Percentiles rank a stretch among this genome's conserved stretches.
These are phyloP conservation scores for Penicillium aurantiogriseum DNA, from an alignment of 2,329 filamentous ascomycete species.

Conservation along the genomic window DNA sequence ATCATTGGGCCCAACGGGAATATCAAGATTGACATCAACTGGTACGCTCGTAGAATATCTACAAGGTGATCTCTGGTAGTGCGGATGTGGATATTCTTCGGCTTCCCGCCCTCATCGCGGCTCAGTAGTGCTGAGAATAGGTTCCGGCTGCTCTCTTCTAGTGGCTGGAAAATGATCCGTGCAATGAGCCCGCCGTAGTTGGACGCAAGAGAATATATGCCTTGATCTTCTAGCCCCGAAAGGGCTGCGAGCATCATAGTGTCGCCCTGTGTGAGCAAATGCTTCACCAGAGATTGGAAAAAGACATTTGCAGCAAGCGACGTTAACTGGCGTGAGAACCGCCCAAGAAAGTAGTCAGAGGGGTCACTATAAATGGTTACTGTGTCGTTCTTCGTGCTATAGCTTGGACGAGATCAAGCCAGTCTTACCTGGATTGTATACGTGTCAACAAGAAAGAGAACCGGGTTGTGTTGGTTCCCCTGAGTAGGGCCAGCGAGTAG, in stretches of 20 bases:
- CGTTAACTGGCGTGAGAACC: conserved; percentile 69
- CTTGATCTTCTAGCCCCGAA: conserved; percentile 76
- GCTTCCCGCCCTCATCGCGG: conserved; percentile 29
- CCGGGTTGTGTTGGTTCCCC: conserved; percentile 54
- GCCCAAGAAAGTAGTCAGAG: conserved; percentile 53
- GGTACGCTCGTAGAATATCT: conserved; percentile 67
- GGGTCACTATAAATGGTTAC: conserved; percentile 26
- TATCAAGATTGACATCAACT: conserved; percentile 68
- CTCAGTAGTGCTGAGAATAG: conserved; percentile 80
- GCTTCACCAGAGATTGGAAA: conserved; percentile 85
- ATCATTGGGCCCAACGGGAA: conserved; percentile 71
- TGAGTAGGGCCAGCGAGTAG: conserved; percentile 64
- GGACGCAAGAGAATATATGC: conserved; percentile 86
- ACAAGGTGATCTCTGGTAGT: conserved; percentile 34
- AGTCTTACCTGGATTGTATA: conserved; percentile 45
- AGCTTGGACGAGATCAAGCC: not conserved
- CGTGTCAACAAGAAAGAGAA: conserved; percentile 66
- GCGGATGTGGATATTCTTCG: conserved; percentile 20
- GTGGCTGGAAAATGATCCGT: conserved; percentile 85
- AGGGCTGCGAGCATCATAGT: conserved; percentile 80
- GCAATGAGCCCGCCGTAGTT: conserved; percentile 92
- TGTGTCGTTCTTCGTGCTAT: not conserved
- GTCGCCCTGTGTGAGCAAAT: conserved; percentile 91
- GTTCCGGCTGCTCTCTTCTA: conserved; percentile 89
- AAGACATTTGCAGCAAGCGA: conserved; percentile 78